These are phyloP conservation scores for Chlorella variabilis DNA, from an alignment of 163 green algal species.

Conservation along the genomic window DNA sequence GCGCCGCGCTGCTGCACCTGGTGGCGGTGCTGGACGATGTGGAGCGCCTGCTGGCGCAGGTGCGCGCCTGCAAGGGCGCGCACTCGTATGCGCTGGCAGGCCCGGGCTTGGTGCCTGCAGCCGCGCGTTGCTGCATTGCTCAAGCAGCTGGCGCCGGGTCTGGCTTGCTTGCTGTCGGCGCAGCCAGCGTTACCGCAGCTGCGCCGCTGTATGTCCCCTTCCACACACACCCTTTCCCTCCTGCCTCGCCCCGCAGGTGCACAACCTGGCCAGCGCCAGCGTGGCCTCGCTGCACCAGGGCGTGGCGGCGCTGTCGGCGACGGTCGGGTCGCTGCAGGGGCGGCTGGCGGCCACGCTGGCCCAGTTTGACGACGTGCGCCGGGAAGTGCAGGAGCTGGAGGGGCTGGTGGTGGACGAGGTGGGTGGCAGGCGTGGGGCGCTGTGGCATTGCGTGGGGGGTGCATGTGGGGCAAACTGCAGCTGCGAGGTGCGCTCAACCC, in stretches of 20 bases:
- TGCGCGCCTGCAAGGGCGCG: no score
- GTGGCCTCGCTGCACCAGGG: conserved; percentile 19
- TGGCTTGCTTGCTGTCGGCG: no score
- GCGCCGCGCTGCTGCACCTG: conserved; percentile 66
- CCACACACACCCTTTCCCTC: background rate
- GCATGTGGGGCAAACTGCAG: no score
- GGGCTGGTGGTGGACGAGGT: conserved; percentile 67
- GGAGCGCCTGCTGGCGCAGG: conserved; percentile 59
- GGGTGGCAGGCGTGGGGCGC: background rate
- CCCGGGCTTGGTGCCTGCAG: background rate
- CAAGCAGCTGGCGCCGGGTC: no score
- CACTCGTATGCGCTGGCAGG: no score
- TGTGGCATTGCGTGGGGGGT: no score
- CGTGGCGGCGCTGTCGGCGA: conserved; percentile 5
- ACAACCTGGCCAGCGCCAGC: conserved; percentile 11
- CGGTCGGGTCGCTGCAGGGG: conserved; percentile 42
- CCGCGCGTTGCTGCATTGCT: no score
- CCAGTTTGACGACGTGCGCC: conserved; percentile 56
- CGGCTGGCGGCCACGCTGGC: conserved; percentile 55
- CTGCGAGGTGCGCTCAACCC: no score
- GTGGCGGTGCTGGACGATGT: conserved; percentile 73
- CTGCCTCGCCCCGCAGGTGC: background rate
- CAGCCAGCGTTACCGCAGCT: no score
- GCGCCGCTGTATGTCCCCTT: no score
- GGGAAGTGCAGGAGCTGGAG: conserved; percentile 52